These are phyloP conservation scores for Verticillium dahliae DNA, from an alignment of 2,329 filamentous ascomycete genomes.

Conservation along the genomic window DNA sequence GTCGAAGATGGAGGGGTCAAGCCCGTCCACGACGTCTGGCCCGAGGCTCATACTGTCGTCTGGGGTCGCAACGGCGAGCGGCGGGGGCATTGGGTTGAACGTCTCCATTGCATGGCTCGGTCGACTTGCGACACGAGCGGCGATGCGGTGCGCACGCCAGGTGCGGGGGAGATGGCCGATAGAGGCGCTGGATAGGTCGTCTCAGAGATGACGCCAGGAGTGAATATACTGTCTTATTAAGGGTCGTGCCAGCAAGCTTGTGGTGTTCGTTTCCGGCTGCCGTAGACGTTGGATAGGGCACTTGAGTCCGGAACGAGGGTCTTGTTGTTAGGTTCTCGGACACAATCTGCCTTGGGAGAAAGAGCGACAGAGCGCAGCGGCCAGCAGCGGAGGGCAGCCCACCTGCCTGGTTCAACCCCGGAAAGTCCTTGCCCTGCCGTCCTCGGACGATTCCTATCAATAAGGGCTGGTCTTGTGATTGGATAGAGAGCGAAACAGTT, in stretches of 20 bases:
- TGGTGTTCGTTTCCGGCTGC: not conserved
- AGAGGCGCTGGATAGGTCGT: not conserved
- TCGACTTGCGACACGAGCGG: not conserved
- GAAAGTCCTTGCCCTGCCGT: not conserved
- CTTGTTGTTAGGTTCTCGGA: not conserved
- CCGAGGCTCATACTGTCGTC: constrained; percentile 41
- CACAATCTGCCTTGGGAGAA: not conserved
- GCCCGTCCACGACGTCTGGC: constrained; percentile 38
- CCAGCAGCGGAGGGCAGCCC: not conserved
- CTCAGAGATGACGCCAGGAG: not conserved
- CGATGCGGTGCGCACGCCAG: not conserved
- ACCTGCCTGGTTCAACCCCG: not conserved
- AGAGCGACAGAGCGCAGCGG: not conserved
- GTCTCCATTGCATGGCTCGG: constrained; percentile 45
- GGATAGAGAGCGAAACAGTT: not conserved
- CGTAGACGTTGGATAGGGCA: not conserved
- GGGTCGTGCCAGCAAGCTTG: not conserved
- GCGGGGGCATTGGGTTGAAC: constrained; percentile 47
- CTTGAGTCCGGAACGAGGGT: not conserved
- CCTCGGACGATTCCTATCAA: not conserved
- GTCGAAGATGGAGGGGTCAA: constrained; percentile 47
- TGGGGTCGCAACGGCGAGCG: constrained; percentile 36
- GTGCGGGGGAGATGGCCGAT: not conserved
- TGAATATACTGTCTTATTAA: not conserved
- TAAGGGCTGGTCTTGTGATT: not conserved